These are phyloP conservation scores for Cutaneotrichosporon mucoides DNA, from an alignment of 1,284 basidiomycete genomes.

Conservation along the genomic window DNA sequence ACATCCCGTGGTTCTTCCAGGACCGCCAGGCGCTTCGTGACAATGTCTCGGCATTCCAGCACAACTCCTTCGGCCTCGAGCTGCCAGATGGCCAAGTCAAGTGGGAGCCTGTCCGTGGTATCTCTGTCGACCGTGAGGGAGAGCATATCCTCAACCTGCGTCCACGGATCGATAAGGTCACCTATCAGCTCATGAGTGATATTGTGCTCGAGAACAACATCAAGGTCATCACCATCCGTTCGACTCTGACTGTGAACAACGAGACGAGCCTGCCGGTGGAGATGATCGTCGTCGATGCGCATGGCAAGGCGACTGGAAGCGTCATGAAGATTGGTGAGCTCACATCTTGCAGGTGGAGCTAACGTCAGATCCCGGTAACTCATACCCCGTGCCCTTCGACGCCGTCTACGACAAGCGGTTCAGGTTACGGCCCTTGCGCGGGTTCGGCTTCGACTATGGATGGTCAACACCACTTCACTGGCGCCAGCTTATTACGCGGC, in stretches of 20 bases:
- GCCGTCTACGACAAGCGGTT: slow-evolving; percentile 80
- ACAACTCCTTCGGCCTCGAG: slow-evolving; percentile 78
- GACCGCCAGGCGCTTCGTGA: slow-evolving; percentile 95
- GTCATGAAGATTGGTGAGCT: slow-evolving; percentile 76
- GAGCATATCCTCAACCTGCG: slow-evolving; percentile 84
- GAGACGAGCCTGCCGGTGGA: slow-evolving; percentile 89
- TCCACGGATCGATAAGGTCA: slow-evolving; percentile 70
- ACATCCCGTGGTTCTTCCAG: slow-evolving; percentile 93
- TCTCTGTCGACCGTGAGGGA: slow-evolving; percentile 92
- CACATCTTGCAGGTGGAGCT: slow-evolving; percentile 3
- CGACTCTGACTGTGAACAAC: slow-evolving; percentile 91
- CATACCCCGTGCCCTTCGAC: slow-evolving; percentile 87
- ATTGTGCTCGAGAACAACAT: slow-evolving; percentile 88
- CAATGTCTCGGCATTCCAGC: slow-evolving; percentile 71
- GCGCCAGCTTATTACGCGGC: slow-evolving; percentile 77
- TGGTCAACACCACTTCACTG: slow-evolving; percentile 88
- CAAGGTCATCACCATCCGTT: slow-evolving; percentile 91
- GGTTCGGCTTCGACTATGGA: slow-evolving; percentile 59
- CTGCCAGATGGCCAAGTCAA: slow-evolving; percentile 67
- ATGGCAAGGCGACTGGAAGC: slow-evolving; percentile 73
- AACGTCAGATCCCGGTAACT: slow-evolving; percentile 66
- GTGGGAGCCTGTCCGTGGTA: slow-evolving; percentile 85
- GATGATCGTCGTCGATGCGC: slow-evolving; percentile 80
- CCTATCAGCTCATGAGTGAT: slow-evolving; percentile 83
- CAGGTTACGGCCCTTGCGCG: slow-evolving; percentile 88